Conservation (phyloP, 768 basidiomycete genomes). For the Phallus indusiatus region DNA sequence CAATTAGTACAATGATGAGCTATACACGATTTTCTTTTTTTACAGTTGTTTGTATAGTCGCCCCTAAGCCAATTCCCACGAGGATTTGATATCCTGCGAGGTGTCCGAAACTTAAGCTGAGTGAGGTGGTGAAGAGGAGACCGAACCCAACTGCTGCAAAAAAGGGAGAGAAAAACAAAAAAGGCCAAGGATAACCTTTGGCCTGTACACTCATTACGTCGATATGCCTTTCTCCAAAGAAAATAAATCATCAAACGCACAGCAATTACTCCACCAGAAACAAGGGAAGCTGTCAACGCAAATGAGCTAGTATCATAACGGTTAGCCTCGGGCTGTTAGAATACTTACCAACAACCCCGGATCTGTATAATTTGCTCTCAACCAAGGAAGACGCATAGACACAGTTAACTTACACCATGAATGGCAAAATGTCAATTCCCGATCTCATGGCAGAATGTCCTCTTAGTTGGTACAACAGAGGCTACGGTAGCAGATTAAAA, state of each 20-base stretch:
- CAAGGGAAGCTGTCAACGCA: slow-evolving; percentile 8
- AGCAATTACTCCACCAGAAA: slow-evolving; percentile 22
- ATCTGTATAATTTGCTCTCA: slow-evolving; percentile 1
- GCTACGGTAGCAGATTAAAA: slow-evolving; percentile 11
- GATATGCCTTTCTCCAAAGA: background rate
- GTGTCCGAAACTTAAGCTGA: slow-evolving; percentile 15
- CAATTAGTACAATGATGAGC: slow-evolving; percentile 15
- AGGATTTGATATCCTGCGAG: slow-evolving; percentile 30
- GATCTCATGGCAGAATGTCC: slow-evolving; percentile 27
- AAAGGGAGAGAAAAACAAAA: slow-evolving; percentile 22
- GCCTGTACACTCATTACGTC: background rate
- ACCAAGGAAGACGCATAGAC: slow-evolving; percentile 13
- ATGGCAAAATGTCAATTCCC: slow-evolving; percentile 32
- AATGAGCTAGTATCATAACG: background rate
- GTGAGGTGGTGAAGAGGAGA: slow-evolving; percentile 26
- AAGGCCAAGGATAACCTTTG: slow-evolving; percentile 25
- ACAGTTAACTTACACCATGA: slow-evolving; percentile 23
- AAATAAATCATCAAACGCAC: background rate
- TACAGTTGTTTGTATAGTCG: slow-evolving; percentile 22
- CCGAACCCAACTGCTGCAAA: slow-evolving; percentile 26
- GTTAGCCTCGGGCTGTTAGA: background rate
- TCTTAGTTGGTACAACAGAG: slow-evolving; percentile 23
- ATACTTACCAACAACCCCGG: background rate
- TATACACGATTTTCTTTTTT: background rate
- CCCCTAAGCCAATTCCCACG: slow-evolving; percentile 29